These are phyloP conservation scores for Aspergillus novofumigatus DNA, from an alignment of 2,329 filamentous ascomycete genomes.

Conservation along the genomic window DNA sequence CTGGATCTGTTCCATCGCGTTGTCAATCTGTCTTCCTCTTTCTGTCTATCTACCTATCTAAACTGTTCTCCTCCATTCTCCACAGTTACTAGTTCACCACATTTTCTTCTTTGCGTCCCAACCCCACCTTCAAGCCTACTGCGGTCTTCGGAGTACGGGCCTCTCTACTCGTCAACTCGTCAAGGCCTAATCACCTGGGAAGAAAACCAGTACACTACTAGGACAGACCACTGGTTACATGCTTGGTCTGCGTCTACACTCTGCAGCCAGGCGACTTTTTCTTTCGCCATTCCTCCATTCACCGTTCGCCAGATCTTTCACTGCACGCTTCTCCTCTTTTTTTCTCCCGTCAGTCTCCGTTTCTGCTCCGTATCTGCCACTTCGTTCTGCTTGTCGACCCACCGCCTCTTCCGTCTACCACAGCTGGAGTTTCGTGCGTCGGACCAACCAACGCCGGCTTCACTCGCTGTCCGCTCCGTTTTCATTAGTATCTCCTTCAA, in stretches of 20 bases:
- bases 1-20: not conserved
- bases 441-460: not conserved
- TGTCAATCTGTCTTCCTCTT: not conserved
- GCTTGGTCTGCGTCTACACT: conserved; percentile 6
- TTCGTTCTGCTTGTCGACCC: not conserved
- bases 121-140: not conserved
- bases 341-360: not conserved
- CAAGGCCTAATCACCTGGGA: not conserved
- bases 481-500: not conserved
- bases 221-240: conserved; percentile 12
- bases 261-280: conserved; percentile 16
- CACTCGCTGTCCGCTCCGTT: conserved; percentile 4
- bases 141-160: not conserved
- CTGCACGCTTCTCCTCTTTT: conserved; percentile 8
- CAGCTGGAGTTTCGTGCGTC: not conserved
- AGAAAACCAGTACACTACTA: not conserved
- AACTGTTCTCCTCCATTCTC: not conserved
- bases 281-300: conserved; percentile 16
- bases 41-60: not conserved
- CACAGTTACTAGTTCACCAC: not conserved
- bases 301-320: conserved; percentile 15
- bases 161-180: conserved; percentile 3
- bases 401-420: not conserved
- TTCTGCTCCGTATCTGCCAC: not conserved
- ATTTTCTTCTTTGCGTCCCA: not conserved